Evolutionary conservation across 1,284 basidiomycete genomes (phyloP), one percentile per base, ranked within the genome.

Genomic region (Fomitopsis betulina): DNA sequence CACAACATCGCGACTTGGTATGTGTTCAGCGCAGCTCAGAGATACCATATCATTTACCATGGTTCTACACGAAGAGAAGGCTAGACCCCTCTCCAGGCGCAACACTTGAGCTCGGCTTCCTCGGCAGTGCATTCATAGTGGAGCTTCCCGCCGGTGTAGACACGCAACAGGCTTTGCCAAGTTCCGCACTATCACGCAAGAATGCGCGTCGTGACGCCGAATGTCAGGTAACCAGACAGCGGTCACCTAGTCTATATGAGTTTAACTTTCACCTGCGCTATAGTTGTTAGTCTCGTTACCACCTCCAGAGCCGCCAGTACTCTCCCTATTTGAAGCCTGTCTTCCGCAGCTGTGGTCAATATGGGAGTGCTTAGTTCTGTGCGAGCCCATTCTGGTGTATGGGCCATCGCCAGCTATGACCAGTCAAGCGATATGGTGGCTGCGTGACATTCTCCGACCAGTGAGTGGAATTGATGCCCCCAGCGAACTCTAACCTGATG

Each of bases 291-390:
- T 93, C 0, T 89, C 91, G 0, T 78, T 90, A 4, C 82, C 91
- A 1, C 80, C 87, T 0, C 83, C 89, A 6, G 70, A 79, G 3
- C 85, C 89, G 1, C 82, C 91, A 0, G 87, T 91, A 1, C 69
- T 97, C 17, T 74, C 81, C 21, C 79, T 93, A 0, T 90, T 96
- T 62, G 86, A 89, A 66, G 82, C 87, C 1, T 87, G 87, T 54
- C 70, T 96, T 17, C 76, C 87, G 0, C 85, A 94, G 55, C 70
- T 96, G n/a, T 95, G 94, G 91, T 90, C 93, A 2, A 81, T 97
- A 56, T 97, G 95, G 94, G 94, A 97, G 72, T 94, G 94, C 59
- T 75, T 96, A 1, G 79, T 96, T 0, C 78, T 97, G 8, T 91
- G 88, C 59, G 94, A 97, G 67, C 95, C 96, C 0, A 81, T 99